Percentiles rank a stretch among this genome's conserved stretches.
Conservation (phyloP, 225 moss, liverwort and hornwort genomes). For the Anthoceros angustus region DNA sequence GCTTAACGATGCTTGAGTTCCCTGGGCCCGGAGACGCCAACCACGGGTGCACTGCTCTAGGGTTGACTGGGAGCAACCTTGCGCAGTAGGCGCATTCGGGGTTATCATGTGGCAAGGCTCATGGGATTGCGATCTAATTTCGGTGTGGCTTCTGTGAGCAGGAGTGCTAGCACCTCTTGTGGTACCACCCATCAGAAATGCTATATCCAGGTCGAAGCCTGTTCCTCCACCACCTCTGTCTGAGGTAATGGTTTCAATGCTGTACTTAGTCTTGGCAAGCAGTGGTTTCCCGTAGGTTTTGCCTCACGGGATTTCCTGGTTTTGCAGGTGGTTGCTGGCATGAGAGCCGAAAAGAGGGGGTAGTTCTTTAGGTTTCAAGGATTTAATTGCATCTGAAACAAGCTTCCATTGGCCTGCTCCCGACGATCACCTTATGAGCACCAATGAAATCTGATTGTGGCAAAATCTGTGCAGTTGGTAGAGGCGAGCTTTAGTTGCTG, state of each 20-base stretch:
- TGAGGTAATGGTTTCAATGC: conserved; percentile 21
- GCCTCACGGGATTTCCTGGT: not conserved
- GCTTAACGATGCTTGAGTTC: no score
- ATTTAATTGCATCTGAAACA: no score
- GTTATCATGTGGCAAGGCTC: not conserved
- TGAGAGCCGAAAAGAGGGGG: not conserved
- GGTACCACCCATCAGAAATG: conserved; percentile 68
- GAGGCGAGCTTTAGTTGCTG: no score
- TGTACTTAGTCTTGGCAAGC: not conserved
- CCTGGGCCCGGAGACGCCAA: no score
- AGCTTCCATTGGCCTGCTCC: no score
- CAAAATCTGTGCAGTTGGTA: no score
- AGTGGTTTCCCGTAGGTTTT: not conserved
- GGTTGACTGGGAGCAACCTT: not conserved
- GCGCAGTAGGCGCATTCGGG: not conserved
- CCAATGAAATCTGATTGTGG: no score
- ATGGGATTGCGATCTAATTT: not conserved
- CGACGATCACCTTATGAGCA: no score
- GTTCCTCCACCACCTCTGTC: conserved; percentile 59
- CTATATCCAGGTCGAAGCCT: conserved; percentile 47
- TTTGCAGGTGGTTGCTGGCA: not conserved
- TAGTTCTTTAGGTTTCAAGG: no score
- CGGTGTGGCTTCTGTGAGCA: conserved; percentile 8
- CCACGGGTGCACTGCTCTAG: no score
- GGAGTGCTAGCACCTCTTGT: conserved; percentile 49